Evolutionary conservation across 306 rosid species (phyloP).

Genomic region (Herpetospermum pedunculosum): DNA sequence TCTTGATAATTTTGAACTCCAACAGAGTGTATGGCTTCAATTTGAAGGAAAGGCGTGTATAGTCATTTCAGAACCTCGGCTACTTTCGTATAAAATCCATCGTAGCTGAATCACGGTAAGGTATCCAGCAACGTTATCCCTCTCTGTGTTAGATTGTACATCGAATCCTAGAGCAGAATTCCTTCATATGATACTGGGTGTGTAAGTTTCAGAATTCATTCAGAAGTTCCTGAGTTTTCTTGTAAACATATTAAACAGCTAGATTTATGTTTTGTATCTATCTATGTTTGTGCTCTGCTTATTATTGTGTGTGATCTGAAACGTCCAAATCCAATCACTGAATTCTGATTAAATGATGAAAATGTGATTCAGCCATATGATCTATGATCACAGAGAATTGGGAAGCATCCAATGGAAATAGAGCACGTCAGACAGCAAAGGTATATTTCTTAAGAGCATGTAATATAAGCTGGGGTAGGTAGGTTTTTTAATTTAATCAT

Average conservation of each 20-base stretch:
- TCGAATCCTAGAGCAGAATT: background rate
- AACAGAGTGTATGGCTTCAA: background rate
- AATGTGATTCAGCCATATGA: background rate
- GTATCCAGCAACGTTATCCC: background rate
- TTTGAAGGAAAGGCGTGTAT: background rate
- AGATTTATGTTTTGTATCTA: background rate
- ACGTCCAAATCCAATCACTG: constrained; percentile 3
- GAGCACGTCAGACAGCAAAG: constrained; percentile 77
- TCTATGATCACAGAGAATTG: constrained; percentile 3
- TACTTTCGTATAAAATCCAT: background rate
- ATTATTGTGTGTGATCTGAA: background rate
- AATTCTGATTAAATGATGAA: constrained; percentile 5
- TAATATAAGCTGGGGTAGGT: constrained; percentile 13
- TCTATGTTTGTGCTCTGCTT: background rate
- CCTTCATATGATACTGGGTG: background rate
- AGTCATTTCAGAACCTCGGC: background rate
- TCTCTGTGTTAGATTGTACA: background rate
- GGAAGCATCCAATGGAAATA: constrained; percentile 8
- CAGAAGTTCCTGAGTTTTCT: background rate
- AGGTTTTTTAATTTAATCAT: constrained; percentile 41
- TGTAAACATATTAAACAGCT: background rate
- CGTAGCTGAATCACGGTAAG: background rate
- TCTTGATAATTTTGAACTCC: background rate
- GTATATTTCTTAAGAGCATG: constrained; percentile 20
- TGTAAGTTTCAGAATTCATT: background rate